Conservation (phyloP, 306 rosid species). For the Canavalia ensiformis region DNA sequence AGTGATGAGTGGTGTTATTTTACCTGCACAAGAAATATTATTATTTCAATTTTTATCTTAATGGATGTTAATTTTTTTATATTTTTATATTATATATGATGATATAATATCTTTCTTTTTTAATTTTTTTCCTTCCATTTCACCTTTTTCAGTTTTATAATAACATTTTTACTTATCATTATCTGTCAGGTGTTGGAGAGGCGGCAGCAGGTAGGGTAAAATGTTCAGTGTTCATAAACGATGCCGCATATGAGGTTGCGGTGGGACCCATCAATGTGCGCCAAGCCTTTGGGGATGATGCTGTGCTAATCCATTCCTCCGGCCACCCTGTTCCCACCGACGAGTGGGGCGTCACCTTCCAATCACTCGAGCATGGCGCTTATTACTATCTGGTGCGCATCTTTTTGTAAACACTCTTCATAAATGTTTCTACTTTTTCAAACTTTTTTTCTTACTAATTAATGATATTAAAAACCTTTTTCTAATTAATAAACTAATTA, state of each 20-base stretch:
- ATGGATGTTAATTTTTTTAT: no score
- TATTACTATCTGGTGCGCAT: constrained; percentile 77
- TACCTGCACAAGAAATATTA: constrained; percentile 34
- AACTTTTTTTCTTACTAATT: neutral
- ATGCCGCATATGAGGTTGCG: constrained; percentile 67
- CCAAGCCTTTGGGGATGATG: constrained; percentile 79
- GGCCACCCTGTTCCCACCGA: constrained; percentile 80
- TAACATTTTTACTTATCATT: no score
- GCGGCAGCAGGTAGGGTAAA: constrained; percentile 45
- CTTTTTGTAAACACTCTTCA: neutral
- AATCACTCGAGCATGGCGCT: constrained; percentile 79
- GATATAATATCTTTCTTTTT: no score
- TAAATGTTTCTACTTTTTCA: neutral
- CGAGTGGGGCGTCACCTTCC: constrained; percentile 85
- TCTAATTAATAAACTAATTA: no score
- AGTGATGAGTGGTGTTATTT: neutral
- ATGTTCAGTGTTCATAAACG: constrained; percentile 75
- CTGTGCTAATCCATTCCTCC: constrained; percentile 67
- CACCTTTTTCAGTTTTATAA: no score
- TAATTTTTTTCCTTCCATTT: no score
- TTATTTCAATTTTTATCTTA: neutral
- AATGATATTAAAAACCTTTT: no score
- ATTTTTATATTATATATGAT: no score
- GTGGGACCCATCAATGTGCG: constrained; percentile 78
- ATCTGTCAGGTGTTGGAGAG: constrained; percentile 59